Percentiles rank a stretch among this genome's conserved stretches.
Evolutionary conservation across 1,284 basidiomycete genomes (phyloP).

Genomic region (Ustilago tritici): DNA sequence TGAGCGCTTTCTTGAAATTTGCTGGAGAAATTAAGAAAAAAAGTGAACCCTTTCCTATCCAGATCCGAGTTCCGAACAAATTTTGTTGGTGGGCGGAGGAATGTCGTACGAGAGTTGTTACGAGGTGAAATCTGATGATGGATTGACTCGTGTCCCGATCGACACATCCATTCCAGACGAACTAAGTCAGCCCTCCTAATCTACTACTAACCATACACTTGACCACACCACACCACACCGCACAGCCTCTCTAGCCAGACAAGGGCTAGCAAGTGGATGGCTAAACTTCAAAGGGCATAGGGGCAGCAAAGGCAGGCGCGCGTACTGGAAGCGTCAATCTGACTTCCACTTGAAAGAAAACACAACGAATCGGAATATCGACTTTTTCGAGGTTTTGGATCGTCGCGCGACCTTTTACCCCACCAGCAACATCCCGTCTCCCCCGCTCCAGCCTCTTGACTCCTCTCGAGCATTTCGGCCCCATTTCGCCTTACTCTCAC

Average conservation of each 20-base stretch:
- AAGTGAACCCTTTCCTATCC: slow-evolving; percentile 11
- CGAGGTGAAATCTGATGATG: not conserved
- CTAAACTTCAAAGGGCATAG: too few species aligned
- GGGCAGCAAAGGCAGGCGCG: not conserved
- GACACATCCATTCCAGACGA: not conserved
- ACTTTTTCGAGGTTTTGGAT: not conserved
- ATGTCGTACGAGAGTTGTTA: slow-evolving; percentile 10
- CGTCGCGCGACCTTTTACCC: slow-evolving; percentile 46
- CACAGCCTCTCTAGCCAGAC: too few species aligned
- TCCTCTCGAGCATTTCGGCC: slow-evolving; percentile 8
- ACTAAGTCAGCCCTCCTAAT: too few species aligned
- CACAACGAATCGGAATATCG: too few species aligned
- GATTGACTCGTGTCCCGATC: slow-evolving; percentile 12
- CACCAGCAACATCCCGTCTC: slow-evolving; percentile 23
- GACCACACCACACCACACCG: too few species aligned
- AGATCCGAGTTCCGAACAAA: slow-evolving; percentile 11
- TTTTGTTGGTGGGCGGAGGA: too few species aligned
- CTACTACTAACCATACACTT: too few species aligned
- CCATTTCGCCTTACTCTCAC: not conserved
- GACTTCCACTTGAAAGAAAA: not conserved
- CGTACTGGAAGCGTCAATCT: not conserved
- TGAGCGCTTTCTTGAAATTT: slow-evolving; percentile 10
- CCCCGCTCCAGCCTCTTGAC: slow-evolving; percentile 2
- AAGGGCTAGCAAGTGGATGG: too few species aligned
- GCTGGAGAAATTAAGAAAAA: not conserved